Percentiles rank a stretch among this genome's conserved stretches.
phyloP scores from a whole-genome alignment of 2,329 filamentous ascomycete genomes.

The Epichloe sylvatica region DNA sequence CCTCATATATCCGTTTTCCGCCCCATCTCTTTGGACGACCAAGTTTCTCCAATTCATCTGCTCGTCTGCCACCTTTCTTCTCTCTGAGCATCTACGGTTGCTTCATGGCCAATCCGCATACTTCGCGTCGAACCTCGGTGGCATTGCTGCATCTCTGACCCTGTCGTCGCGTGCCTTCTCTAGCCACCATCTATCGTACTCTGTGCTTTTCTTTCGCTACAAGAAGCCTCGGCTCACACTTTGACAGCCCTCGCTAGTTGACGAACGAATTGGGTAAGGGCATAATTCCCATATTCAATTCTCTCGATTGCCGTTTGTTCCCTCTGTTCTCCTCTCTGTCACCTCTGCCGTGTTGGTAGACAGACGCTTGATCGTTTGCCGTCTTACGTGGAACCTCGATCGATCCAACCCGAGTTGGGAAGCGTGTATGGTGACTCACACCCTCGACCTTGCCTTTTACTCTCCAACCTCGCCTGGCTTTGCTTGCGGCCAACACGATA shows the following conservation, averaged over 20 bases:
- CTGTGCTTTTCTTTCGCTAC: background rate
- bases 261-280: background rate
- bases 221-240: background rate
- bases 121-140: background rate
- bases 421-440: background rate
- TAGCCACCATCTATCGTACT: background rate
- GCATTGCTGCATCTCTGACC: background rate
- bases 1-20: slow-evolving; percentile 16
- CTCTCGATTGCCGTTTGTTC: background rate
- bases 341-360: background rate
- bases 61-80: background rate
- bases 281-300: background rate
- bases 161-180: background rate
- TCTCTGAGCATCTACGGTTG: background rate
- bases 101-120: background rate
- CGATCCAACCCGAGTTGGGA: background rate
- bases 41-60: background rate
- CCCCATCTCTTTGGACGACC: slow-evolving; percentile 7
- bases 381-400: background rate
- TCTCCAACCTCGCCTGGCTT: slow-evolving; percentile 1
- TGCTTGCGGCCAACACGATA: background rate
- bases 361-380: background rate
- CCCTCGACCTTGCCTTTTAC: background rate
- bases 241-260: background rate
- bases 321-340: background rate